A percentile compares a stretch with the other conserved stretches of the same genome.
phyloP scores from a whole-genome alignment of 2,329 filamentous ascomycete species.

The Pestalotiopsis sp. region DNA sequence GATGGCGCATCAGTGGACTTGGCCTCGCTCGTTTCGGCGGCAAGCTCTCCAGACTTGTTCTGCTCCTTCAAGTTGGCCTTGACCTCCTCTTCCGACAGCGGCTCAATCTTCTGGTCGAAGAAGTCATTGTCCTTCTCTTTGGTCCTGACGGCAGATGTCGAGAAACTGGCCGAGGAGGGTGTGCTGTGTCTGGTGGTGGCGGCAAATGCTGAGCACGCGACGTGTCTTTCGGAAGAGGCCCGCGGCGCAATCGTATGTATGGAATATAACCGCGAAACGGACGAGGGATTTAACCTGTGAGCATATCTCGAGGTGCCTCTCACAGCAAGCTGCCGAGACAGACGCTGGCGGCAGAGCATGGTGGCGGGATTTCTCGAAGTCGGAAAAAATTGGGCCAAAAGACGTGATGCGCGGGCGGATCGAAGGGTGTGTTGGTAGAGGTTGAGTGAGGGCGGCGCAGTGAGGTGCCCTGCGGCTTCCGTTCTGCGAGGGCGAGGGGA shows the following conservation, averaged over 20 bases:
- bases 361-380: constrained; percentile 13
- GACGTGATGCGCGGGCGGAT: background rate
- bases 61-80: constrained; percentile 52
- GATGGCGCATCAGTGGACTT: constrained; percentile 46
- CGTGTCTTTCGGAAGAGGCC: constrained; percentile 18
- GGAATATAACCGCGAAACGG: constrained; percentile 26
- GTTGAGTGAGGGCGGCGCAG: background rate
- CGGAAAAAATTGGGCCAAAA: constrained; percentile 1
- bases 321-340: constrained; percentile 31
- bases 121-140: constrained; percentile 50
- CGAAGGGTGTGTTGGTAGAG: background rate
- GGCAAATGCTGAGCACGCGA: constrained; percentile 23
- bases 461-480: background rate
- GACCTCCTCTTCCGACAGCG: constrained; percentile 55
- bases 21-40: constrained; percentile 50
- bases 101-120: constrained; percentile 51
- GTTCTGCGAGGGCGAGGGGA: background rate
- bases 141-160: constrained; percentile 35
- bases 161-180: constrained; percentile 33
- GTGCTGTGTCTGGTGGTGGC: constrained; percentile 14
- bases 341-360: constrained; percentile 36
- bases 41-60: constrained; percentile 37
- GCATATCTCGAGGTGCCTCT: constrained; percentile 24
- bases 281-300: constrained; percentile 21
- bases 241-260: constrained; percentile 20